Evolutionary conservation across 106 monocot genomes (phyloP).

Genomic region (Dendrobium nobile): DNA sequence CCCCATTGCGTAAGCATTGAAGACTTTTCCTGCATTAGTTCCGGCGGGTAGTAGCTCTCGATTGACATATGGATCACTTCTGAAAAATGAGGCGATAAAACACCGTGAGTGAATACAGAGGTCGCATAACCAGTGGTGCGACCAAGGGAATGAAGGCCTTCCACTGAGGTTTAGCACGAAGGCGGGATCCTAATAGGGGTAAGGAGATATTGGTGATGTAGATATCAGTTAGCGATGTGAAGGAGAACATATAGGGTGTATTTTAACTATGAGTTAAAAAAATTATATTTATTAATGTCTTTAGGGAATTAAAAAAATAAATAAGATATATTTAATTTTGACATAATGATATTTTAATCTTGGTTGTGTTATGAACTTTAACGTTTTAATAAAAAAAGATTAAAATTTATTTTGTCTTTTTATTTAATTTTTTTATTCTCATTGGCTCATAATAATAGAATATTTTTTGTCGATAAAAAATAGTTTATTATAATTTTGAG

Average conservation of each 20-base stretch:
- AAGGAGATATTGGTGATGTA: slow-evolving; percentile 28
- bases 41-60: slow-evolving; percentile 54
- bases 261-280: too few relatives aligned
- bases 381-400: too few relatives aligned
- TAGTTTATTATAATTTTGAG: too few relatives aligned
- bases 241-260: not conserved
- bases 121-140: slow-evolving; percentile 5
- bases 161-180: slow-evolving; percentile 40
- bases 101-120: not conserved
- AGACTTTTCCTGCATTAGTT: slow-evolving; percentile 8
- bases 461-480: too few relatives aligned
- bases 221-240: slow-evolving; percentile 11
- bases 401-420: too few relatives aligned
- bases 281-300: too few relatives aligned
- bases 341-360: too few relatives aligned
- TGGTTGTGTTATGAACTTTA: too few relatives aligned
- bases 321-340: too few relatives aligned
- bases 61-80: slow-evolving; percentile 15
- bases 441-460: too few relatives aligned
- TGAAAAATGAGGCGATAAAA: slow-evolving; percentile 18
- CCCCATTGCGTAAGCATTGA: slow-evolving; percentile 21
- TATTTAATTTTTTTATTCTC: too few relatives aligned
- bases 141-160: not conserved
- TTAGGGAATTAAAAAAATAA: too few relatives aligned
- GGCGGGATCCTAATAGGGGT: slow-evolving; percentile 81